These are phyloP conservation scores for Cadophora malorum DNA, from an alignment of 2,329 filamentous ascomycete species.

Conservation along the genomic window DNA sequence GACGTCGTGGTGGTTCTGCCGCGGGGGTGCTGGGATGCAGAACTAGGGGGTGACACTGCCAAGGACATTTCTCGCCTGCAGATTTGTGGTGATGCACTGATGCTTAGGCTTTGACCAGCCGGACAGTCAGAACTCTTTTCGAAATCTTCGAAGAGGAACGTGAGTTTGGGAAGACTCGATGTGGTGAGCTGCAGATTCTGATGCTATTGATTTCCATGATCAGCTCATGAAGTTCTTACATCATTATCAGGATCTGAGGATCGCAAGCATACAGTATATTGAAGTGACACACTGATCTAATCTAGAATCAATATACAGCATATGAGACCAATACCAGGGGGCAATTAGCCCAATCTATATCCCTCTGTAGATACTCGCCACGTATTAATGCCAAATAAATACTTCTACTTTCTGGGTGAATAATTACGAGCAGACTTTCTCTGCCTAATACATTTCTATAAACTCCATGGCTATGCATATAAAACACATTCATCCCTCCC, in stretches of 20 bases:
- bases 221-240: background rate
- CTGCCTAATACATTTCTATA: slow-evolving; percentile 21
- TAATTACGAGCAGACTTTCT: slow-evolving; percentile 5
- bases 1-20: slow-evolving; percentile 1
- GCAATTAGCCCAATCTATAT: slow-evolving; percentile 6
- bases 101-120: slow-evolving; percentile 11
- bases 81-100: background rate
- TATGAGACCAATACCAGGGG: slow-evolving; percentile 5
- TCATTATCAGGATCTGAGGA: background rate
- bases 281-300: background rate
- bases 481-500: slow-evolving; percentile 11
- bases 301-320: background rate
- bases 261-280: background rate
- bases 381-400: background rate
- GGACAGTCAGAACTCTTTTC: background rate
- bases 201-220: background rate
- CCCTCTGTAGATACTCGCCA: background rate
- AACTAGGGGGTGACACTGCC: slow-evolving; percentile 18
- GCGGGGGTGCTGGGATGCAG: background rate
- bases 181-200: slow-evolving; percentile 5
- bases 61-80: slow-evolving; percentile 15
- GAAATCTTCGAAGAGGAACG: background rate
- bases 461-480: slow-evolving; percentile 26
- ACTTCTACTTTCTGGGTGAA: background rate
- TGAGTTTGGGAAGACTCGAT: slow-evolving; percentile 4